Percentiles rank a stretch among this genome's conserved stretches.
Conservation (phyloP, 331 rosid genomes). For the Rhamnella rubrinervis region DNA sequence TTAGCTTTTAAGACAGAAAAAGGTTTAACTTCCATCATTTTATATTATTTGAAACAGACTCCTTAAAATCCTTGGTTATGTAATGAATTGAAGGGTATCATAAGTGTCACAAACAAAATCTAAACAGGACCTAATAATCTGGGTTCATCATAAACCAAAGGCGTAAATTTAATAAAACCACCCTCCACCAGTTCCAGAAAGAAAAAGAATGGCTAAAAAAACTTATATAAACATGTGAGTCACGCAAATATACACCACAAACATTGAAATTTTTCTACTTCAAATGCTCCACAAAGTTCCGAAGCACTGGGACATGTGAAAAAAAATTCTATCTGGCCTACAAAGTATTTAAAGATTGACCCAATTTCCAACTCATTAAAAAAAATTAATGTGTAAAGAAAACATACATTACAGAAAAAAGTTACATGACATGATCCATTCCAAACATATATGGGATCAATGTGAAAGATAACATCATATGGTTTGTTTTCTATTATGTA, state of each 20-base stretch:
- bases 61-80: background rate
- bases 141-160: background rate
- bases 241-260: conserved; percentile 85
- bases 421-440: background rate
- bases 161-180: background rate
- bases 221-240: conserved; percentile 73
- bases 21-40: background rate
- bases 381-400: background rate
- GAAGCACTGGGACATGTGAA: conserved; percentile 85
- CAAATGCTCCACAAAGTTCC: conserved; percentile 86
- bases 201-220: conserved; percentile 5
- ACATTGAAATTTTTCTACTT: conserved; percentile 66
- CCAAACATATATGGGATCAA: background rate
- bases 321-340: conserved; percentile 93
- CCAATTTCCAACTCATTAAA: too few species aligned
- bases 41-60: too few species aligned
- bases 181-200: background rate
- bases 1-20: background rate
- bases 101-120: background rate
- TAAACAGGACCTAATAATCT: background rate
- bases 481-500: too few species aligned
- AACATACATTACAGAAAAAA: background rate
- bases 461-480: background rate
- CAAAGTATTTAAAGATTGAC: background rate
- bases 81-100: background rate